Percentiles rank a stretch among this genome's conserved stretches.
Evolutionary conservation across 2,329 filamentous ascomycete species (phyloP).

Genomic region (Penicillium sp.): DNA sequence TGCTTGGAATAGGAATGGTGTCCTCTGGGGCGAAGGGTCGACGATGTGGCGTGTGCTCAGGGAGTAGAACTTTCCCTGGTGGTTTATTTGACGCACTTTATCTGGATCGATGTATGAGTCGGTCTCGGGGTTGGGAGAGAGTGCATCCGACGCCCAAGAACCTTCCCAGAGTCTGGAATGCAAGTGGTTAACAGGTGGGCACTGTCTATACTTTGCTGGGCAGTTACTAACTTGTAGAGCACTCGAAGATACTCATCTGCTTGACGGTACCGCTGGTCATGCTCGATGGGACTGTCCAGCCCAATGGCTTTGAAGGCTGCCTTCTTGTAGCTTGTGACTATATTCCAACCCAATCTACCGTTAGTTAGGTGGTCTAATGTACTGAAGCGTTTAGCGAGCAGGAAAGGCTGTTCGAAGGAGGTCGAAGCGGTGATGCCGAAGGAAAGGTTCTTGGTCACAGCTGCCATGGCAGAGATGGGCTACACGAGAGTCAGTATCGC

Average conservation of each 20-base stretch:
- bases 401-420: constrained; percentile 58
- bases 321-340: constrained; percentile 63
- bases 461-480: constrained; percentile 62
- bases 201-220: background rate
- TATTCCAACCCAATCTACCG: constrained; percentile 61
- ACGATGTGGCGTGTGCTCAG: constrained; percentile 47
- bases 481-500: constrained; percentile 20
- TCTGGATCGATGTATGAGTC: constrained; percentile 56
- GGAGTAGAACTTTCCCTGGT: constrained; percentile 53
- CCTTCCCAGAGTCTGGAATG: constrained; percentile 48
- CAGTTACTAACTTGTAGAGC: constrained; percentile 52
- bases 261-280: constrained; percentile 57
- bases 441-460: constrained; percentile 58
- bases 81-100: constrained; percentile 57
- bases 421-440: constrained; percentile 62
- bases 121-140: constrained; percentile 49
- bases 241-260: constrained; percentile 59
- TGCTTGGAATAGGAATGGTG: constrained; percentile 56
- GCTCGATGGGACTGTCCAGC: constrained; percentile 53
- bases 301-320: constrained; percentile 60
- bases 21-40: constrained; percentile 54
- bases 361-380: constrained; percentile 59
- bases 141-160: constrained; percentile 55
- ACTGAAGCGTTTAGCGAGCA: constrained; percentile 58
- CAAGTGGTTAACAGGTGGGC: background rate